A percentile compares a stretch with the other conserved stretches of the same genome.
phyloP scores from a whole-genome alignment of 2,329 filamentous ascomycete genomes.

The Pyrenophora seminiperda region DNA sequence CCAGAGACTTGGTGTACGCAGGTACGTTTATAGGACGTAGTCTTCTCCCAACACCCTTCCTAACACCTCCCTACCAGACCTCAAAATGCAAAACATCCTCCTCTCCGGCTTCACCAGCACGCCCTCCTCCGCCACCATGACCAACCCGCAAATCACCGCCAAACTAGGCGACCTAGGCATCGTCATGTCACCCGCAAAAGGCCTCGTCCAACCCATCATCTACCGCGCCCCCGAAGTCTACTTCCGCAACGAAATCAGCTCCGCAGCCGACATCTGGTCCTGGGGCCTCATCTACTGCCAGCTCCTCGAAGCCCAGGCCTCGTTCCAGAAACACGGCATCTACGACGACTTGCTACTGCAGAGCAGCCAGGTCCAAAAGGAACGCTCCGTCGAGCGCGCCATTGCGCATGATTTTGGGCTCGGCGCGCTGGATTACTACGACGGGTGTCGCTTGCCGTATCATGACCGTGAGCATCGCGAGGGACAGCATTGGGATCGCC shows the following conservation, averaged over 20 bases:
- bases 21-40: slow-evolving; percentile 1
- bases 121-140: background rate
- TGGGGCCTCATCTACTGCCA: slow-evolving; percentile 19
- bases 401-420: slow-evolving; percentile 16
- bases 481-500: slow-evolving; percentile 13
- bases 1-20: slow-evolving; percentile 14
- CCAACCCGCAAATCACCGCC: slow-evolving; percentile 7
- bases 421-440: slow-evolving; percentile 5
- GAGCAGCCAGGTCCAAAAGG: slow-evolving; percentile 11
- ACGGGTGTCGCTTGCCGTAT: slow-evolving; percentile 11
- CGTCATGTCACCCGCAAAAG: slow-evolving; percentile 18
- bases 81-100: slow-evolving; percentile 19
- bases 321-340: slow-evolving; percentile 12
- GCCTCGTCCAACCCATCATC: slow-evolving; percentile 16
- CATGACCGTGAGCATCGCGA: slow-evolving; percentile 9
- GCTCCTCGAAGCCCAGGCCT: slow-evolving; percentile 16
- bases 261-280: slow-evolving; percentile 16
- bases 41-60: background rate
- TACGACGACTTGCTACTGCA: slow-evolving; percentile 11
- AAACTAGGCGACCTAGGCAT: slow-evolving; percentile 18
- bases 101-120: slow-evolving; percentile 11
- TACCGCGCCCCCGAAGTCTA: slow-evolving; percentile 20
- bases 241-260: slow-evolving; percentile 16
- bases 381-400: slow-evolving; percentile 10
- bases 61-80: slow-evolving; percentile 3